Base-by-base conservation (phyloP, 805 yeast species). In the Cyberlindnera suaveolens region DNA sequence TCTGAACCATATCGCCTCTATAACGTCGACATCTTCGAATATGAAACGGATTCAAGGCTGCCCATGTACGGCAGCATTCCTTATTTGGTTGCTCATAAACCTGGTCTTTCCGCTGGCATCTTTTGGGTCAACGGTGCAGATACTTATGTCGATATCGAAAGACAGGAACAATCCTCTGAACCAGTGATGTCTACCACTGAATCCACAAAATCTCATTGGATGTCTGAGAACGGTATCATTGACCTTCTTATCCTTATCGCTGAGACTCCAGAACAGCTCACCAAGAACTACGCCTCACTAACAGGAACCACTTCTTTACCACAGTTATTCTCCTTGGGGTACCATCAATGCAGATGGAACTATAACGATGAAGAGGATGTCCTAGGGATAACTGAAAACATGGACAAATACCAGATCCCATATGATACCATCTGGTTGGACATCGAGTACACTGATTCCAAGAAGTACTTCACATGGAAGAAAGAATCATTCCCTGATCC, bases 291-390 rank as follows among this genome's bases (percentile, higher is more conserved):
- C 60, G 82, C 88, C 1, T 51, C 60, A 2, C 61, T 93, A 15
- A 82, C 95, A 0, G 99, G 99, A 1, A 74, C 66, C 45, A 72
- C 89, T 0, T 62, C 70, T 7, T 63, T 93, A 10, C 99, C 99
- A 1, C 84, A 79, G 49, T 49, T 81, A 35, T 85, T 89, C 54
- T 71, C 96, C 0, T 62, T 89, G 13, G 98, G 96, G 0, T 87
- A 93, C 59, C 98, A 93, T 59, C 99, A 93, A 64, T 91, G 96
- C 59, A 75, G 98, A 57, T 93, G 99, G 99, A 93, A 93, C 62
- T 93, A 93, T 65, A 86, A 87, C 58, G 90, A 85, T 53, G 90
- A 86, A 57, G 71, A 72, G 10, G 99, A 93, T 63, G 91, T 93
- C 1, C 63, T 88, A n/a, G 78, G 71, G 7, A 83, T 93, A 13